Conservation (phyloP, 23 red algal species). For the Rhodosorus marinus region DNA sequence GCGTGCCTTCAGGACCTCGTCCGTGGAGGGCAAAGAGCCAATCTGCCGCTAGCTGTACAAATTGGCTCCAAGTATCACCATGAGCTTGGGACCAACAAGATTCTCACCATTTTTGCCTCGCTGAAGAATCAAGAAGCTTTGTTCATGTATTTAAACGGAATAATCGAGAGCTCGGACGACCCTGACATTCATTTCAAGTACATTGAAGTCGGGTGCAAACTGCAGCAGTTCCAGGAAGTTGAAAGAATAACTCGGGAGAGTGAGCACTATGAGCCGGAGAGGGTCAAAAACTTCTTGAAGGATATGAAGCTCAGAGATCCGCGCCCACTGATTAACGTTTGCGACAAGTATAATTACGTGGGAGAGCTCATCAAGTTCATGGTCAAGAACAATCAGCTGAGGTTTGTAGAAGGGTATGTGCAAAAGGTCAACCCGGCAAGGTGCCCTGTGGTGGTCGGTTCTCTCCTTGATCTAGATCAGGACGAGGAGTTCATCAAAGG, state of each 20-base stretch:
- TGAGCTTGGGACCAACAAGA: conserved; percentile 45
- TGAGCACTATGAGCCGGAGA: conserved; percentile 71
- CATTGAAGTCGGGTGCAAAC: conserved; percentile 64
- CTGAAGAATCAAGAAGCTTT: conserved; percentile 58
- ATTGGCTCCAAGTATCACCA: conserved; percentile 77
- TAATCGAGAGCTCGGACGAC: conserved; percentile 54
- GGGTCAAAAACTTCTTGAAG: conserved; percentile 71
- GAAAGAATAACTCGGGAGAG: conserved; percentile 86
- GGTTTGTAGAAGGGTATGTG: conserved; percentile 93
- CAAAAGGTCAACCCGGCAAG: conserved; percentile 66
- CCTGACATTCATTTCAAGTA: conserved; percentile 85
- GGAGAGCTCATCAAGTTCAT: conserved; percentile 93
- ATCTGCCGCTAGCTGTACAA: conserved; percentile 61
- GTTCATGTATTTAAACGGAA: conserved; percentile 60
- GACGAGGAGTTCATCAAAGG: conserved; percentile 86
- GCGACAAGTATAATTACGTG: conserved; percentile 76
- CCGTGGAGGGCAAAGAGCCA: conserved; percentile 50
- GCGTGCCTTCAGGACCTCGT: conserved; percentile 82
- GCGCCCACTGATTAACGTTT: conserved; percentile 96
- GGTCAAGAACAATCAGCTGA: conserved; percentile 91
- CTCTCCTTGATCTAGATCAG: conserved; percentile 65
- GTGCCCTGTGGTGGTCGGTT: conserved; percentile 54
- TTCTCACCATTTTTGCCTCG: conserved; percentile 62
- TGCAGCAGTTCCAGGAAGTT: conserved; percentile 77
- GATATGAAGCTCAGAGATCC: conserved; percentile 62